Evolutionary conservation across 768 basidiomycete species (phyloP).

Genomic region (Tricholoma matsutake): DNA sequence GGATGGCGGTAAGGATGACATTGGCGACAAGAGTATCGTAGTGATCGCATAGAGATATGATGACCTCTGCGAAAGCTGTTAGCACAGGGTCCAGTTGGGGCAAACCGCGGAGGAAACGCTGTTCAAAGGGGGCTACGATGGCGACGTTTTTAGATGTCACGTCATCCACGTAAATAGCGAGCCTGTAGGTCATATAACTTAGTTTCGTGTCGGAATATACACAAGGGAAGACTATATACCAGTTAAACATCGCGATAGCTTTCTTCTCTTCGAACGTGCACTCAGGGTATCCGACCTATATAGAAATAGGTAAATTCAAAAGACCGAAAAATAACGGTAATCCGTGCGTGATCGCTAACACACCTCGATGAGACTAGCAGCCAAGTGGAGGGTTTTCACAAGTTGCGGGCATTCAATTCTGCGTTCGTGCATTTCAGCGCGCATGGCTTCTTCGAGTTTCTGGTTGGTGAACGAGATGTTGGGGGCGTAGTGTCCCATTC

Average conservation of each 20-base stretch:
- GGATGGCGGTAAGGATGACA: conserved; percentile 14
- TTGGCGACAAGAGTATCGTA: conserved; percentile 13
- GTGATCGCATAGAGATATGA: not conserved
- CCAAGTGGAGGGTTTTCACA: not conserved
- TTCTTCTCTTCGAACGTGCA: conserved; percentile 18
- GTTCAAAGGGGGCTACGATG: conserved; percentile 12
- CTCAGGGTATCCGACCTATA: conserved; percentile 16
- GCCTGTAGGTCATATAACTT: conserved; percentile 10
- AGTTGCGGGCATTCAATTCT: not conserved
- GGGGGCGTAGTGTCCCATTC: not conserved
- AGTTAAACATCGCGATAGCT: conserved; percentile 16
- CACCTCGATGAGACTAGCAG: conserved; percentile 2
- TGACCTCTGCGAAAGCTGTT: conserved; percentile 10
- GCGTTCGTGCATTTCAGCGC: not conserved
- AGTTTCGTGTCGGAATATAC: not conserved
- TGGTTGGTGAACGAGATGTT: not conserved
- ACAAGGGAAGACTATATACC: conserved; percentile 5
- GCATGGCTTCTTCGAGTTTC: not conserved
- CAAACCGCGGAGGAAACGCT: conserved; percentile 12
- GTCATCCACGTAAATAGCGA: conserved; percentile 21
- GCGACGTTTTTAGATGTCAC: conserved; percentile 5
- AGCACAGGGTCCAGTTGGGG: conserved; percentile 19
- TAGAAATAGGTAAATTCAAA: not conserved
- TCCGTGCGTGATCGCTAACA: not conserved
- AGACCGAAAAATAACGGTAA: not conserved